Base-by-base conservation (phyloP, 2,329 filamentous ascomycete species). In the Stagonosporopsis chrysanthemi region DNA sequence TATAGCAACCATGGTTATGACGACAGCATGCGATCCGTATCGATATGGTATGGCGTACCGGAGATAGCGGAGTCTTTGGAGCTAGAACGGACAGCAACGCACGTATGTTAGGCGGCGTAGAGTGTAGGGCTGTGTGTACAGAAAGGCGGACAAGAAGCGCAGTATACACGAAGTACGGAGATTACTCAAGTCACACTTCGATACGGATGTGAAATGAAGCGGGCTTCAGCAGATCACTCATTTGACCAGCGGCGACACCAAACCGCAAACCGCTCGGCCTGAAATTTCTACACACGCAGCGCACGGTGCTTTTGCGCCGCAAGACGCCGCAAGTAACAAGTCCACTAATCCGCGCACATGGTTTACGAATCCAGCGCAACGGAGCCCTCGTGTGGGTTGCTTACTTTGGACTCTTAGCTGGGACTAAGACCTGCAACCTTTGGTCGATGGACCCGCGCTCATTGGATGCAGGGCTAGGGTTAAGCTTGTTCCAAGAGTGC, bases 401-500 rank as follows among this genome's bases (percentile, higher is more conserved):
- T 47, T 39, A 15, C 41, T 56, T 47, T 42, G 53, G 47, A 56
- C 22, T 29, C 39, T 5, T 33, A 56, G 45, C 26, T 56, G 40
- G 19, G 6, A 38, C 40, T 23, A 43, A 51, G 15, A 38, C 29
- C 31, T 44, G 42, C 53, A 23, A 51, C 22, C 22, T 56, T 46
- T 56, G 52, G 52, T 46, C 28, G 19, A 35, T 51, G 48, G 44
- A 29, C 36, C 56, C 52, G 41, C 17, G 4, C 19, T 54, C 52
- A 69, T 71, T 69, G 69, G 67, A 48, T 56, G 50, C n/a, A 31
- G 35, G 17, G 58, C 63, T 58, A 59, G 52, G 54, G 62, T 60
- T 70, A 71, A 74, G 73, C 70, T 72, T 69, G 70, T 70, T 71
- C 65, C 56, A 66, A 72, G 64, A 60, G 43, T 60, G 63, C 60